Evolutionary conservation across 2,329 filamentous ascomycete species (phyloP).

Genomic region (Taxawa tesnikishii): DNA sequence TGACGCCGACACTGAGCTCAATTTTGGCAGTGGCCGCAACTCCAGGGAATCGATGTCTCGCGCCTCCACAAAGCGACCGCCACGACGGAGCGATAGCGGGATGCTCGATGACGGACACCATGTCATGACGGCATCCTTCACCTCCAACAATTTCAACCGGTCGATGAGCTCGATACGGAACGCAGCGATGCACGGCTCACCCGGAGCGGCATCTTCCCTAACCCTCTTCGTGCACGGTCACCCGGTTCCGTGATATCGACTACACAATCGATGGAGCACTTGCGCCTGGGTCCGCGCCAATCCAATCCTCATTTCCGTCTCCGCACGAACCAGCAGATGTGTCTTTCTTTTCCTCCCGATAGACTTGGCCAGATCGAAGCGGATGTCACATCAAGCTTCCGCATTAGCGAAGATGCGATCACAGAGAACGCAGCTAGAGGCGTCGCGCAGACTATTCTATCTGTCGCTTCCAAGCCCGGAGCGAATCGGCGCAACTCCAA

Average conservation of each 20-base stretch:
- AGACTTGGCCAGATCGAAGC: constrained; percentile 91
- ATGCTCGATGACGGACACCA: constrained; percentile 23
- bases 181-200: constrained; percentile 18
- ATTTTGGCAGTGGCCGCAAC: constrained; percentile 19
- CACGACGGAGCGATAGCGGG: constrained; percentile 20
- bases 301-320: constrained; percentile 32
- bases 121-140: constrained; percentile 16
- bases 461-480: constrained; percentile 12
- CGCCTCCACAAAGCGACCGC: constrained; percentile 23
- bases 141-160: constrained; percentile 18
- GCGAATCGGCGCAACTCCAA: constrained; percentile 18
- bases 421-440: constrained; percentile 83
- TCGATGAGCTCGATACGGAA: constrained; percentile 21
- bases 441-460: constrained; percentile 70
- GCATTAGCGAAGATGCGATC: constrained; percentile 79
- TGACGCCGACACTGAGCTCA: constrained; percentile 22
- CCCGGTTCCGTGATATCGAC: constrained; percentile 16
- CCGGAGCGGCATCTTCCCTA: constrained; percentile 11
- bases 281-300: constrained; percentile 11
- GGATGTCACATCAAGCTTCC: constrained; percentile 75
- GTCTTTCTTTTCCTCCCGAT: constrained; percentile 41
- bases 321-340: constrained; percentile 40
- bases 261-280: constrained; percentile 7
- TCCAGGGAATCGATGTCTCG: constrained; percentile 24
- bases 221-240: constrained; percentile 16